Conservation (phyloP, 805 yeast species). For the Kockiozyma suomiensis region DNA sequence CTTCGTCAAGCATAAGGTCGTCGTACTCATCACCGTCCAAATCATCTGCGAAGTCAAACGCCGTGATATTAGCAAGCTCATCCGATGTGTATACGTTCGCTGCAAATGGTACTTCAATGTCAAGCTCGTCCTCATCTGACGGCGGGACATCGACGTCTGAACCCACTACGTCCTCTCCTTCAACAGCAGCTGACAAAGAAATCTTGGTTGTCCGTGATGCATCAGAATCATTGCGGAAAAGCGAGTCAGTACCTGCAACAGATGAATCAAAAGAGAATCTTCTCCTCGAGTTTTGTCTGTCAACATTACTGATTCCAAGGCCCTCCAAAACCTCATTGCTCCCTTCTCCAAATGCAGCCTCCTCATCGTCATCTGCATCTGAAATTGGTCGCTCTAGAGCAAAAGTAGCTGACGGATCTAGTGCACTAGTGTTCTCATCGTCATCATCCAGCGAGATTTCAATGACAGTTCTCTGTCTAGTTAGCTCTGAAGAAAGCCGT, state of each 20-base stretch:
- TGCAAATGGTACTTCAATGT: slow-evolving; percentile 1
- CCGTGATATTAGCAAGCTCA: slow-evolving; percentile 23
- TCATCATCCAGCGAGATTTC: neutral
- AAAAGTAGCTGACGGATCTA: neutral
- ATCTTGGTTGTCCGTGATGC: slow-evolving; percentile 14
- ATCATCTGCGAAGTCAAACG: slow-evolving; percentile 26
- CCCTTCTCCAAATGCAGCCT: neutral
- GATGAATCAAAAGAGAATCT: slow-evolving; percentile 26
- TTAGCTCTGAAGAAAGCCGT: neutral
- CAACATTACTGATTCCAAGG: neutral
- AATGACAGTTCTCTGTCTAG: slow-evolving; percentile 6
- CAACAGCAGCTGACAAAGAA: slow-evolving; percentile 3
- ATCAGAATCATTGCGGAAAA: slow-evolving; percentile 19
- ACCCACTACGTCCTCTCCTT: slow-evolving; percentile 13
- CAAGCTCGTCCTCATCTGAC: slow-evolving; percentile 2
- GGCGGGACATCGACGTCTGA: slow-evolving; percentile 13
- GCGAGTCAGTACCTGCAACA: slow-evolving; percentile 13
- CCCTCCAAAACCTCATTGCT: neutral
- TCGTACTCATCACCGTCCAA: slow-evolving; percentile 11
- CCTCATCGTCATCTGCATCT: neutral
- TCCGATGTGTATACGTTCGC: slow-evolving; percentile 15
- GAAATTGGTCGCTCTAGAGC: neutral
- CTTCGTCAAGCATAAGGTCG: slow-evolving; percentile 25
- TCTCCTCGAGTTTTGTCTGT: slow-evolving; percentile 1
- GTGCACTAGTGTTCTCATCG: neutral